phyloP scores from a whole-genome alignment of 495 filamentous ascomycete species.

The Xylaria flabelliformis region DNA sequence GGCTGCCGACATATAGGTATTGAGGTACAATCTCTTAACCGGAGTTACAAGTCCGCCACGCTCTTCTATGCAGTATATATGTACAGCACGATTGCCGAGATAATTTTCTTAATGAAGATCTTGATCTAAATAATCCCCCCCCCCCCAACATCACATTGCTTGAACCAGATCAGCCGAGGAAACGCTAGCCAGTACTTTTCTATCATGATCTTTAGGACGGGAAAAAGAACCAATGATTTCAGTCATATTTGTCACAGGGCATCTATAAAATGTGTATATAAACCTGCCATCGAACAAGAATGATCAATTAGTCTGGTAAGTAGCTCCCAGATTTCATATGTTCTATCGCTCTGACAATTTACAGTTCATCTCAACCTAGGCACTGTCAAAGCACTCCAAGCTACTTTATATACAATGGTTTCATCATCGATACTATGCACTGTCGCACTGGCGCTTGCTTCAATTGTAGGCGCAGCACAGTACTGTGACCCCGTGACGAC shows the following conservation, averaged over 20 bases:
- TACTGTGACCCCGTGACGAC: constrained; percentile 47
- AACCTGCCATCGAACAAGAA: neutral
- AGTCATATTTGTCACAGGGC: neutral
- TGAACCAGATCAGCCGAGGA: constrained; percentile 2
- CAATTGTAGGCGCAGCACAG: constrained; percentile 33
- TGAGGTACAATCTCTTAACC: neutral
- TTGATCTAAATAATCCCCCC: constrained; percentile 1
- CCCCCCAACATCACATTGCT: constrained; percentile 7
- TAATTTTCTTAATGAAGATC: neutral
- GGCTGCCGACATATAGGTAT: neutral
- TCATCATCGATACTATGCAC: neutral
- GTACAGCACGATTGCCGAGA: constrained; percentile 11
- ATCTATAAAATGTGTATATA: neutral
- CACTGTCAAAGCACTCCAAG: neutral
- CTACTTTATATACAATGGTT: neutral
- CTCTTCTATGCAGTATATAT: neutral
- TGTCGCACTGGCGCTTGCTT: constrained; percentile 20
- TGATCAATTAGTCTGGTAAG: neutral
- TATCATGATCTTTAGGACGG: neutral
- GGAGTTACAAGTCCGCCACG: neutral
- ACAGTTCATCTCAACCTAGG: neutral
- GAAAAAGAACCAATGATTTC: neutral
- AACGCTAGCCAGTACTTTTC: neutral
- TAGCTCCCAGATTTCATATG: neutral
- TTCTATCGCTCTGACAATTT: neutral